Base-by-base conservation (phyloP, 352 stramenopile species). In the Phytopythium ostracodes region DNA sequence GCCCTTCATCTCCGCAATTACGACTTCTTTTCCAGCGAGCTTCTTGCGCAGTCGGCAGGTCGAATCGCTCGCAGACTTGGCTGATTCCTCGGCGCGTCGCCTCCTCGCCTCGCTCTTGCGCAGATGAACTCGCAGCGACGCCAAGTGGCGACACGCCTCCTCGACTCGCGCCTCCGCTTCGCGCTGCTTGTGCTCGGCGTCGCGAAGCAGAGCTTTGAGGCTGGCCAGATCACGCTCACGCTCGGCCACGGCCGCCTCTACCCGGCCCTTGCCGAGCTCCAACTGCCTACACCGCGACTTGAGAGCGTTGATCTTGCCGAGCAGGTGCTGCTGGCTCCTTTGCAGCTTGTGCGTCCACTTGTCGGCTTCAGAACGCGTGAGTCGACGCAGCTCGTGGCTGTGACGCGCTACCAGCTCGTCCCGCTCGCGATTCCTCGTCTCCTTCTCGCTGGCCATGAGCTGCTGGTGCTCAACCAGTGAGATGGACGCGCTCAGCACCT, bases 381-480 rank as follows among this genome's bases (percentile, higher is more conserved):
- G 43, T 50, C 71, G 52, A 5, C 47, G 47, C 22, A 79, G 49
- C 24, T 87, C 71, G 1, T 57, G 60, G 8, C 66, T 46, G 29
- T 86, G 69, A 5, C 24, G 44, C 24, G 55, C 58, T 12, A 35
- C 43, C 25, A 77, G 59, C 8, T 63, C 59, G 3, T 73, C 67
- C 6, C 59, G 66, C 33, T 83, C 70, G 24, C 55, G 64, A 9
- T 65, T 62, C 31, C 74, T 59, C 29, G 62, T 56, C 14, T 69
- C 58, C 12, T 58, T 40, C 29, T 68, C 62, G 4, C 64, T 57
- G 3, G 56, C 44, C 52, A 90, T 8, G 24, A 77, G 65, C 47
- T 78, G 70, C 52, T 87, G 67, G 60, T 90, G 81, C 31, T 90
- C 78, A 9, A 25, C 29, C 4, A 88, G 66, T n/a, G 78, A 80